phyloP scores from a whole-genome alignment of 257 asterid genomes.

The Scutellaria barbata region DNA sequence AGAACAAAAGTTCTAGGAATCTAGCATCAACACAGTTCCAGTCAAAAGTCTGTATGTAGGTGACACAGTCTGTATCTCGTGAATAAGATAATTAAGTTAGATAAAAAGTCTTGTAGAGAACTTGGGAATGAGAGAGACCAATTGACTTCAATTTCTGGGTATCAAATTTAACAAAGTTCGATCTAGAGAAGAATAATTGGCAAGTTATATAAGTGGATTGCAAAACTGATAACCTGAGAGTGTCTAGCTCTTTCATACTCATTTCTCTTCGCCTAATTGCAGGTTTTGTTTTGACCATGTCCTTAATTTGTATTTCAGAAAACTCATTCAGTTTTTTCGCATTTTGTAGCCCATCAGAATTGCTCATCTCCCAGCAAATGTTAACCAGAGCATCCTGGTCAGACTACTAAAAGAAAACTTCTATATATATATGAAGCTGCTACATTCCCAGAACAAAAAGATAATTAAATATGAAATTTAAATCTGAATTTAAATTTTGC shows the following conservation, averaged over 20 bases:
- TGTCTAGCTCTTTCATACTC: constrained; percentile 38
- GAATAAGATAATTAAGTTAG: constrained; percentile 6
- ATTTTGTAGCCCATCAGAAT: constrained; percentile 33
- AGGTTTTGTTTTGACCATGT: constrained; percentile 37
- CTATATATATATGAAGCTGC: constrained; percentile 7
- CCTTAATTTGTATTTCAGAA: constrained; percentile 32
- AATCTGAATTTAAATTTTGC: constrained; percentile 19
- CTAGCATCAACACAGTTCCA: constrained; percentile 1
- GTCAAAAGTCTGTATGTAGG: neutral
- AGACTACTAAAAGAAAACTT: constrained; percentile 22
- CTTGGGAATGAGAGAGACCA: constrained; percentile 20
- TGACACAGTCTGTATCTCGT: constrained; percentile 1
- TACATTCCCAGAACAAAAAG: constrained; percentile 17
- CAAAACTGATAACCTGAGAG: constrained; percentile 45
- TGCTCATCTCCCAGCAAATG: constrained; percentile 38
- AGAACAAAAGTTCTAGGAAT: constrained; percentile 1
- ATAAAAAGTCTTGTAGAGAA: constrained; percentile 1
- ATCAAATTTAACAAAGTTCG: constrained; percentile 13
- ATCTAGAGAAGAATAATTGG: constrained; percentile 10
- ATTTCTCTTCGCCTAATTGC: constrained; percentile 37
- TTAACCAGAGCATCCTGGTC: constrained; percentile 33
- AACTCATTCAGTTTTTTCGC: constrained; percentile 35
- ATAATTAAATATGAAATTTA: constrained; percentile 18
- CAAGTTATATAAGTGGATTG: constrained; percentile 26
- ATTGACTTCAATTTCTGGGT: constrained; percentile 6